Conservation (phyloP, 2,329 filamentous ascomycete species). For the Myriosclerotinia curreyana region DNA sequence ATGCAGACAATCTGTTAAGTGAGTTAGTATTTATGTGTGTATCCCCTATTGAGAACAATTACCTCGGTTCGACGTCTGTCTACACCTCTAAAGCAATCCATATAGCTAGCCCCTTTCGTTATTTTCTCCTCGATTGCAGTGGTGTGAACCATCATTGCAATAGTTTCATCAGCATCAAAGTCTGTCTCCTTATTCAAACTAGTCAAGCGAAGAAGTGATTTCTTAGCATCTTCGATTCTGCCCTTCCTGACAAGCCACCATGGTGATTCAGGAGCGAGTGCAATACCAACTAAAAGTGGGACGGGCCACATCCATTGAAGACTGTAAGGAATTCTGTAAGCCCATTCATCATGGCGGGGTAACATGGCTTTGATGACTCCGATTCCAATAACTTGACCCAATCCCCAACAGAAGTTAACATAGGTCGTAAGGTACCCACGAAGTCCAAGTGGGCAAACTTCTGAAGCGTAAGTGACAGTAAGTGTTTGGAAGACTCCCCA, state of each 20-base stretch:
- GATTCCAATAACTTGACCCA: conserved; percentile 51
- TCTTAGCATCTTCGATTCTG: conserved; percentile 45
- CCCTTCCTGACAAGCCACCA: conserved; percentile 50
- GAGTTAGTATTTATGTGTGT: neutral
- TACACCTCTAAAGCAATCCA: conserved; percentile 50
- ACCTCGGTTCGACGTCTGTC: conserved; percentile 52
- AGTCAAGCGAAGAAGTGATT: conserved; percentile 38
- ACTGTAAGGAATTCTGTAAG: conserved; percentile 51
- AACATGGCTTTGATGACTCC: conserved; percentile 51
- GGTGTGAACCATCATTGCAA: conserved; percentile 57
- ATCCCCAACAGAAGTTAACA: conserved; percentile 54
- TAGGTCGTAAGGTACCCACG: conserved; percentile 55
- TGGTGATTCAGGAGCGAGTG: conserved; percentile 48
- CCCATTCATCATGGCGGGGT: conserved; percentile 47
- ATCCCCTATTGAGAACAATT: neutral
- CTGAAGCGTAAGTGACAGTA: conserved; percentile 41
- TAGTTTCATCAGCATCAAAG: conserved; percentile 47
- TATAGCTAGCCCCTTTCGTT: conserved; percentile 46
- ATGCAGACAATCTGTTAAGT: conserved; percentile 48
- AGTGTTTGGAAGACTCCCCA: conserved; percentile 47
- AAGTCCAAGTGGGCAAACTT: conserved; percentile 55
- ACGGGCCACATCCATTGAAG: conserved; percentile 44
- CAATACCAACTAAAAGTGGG: conserved; percentile 48
- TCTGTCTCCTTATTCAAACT: conserved; percentile 43
- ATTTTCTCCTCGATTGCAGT: conserved; percentile 54